These are phyloP conservation scores for Penstemon newberryi DNA, from an alignment of 257 asterid genomes.

Conservation along the genomic window DNA sequence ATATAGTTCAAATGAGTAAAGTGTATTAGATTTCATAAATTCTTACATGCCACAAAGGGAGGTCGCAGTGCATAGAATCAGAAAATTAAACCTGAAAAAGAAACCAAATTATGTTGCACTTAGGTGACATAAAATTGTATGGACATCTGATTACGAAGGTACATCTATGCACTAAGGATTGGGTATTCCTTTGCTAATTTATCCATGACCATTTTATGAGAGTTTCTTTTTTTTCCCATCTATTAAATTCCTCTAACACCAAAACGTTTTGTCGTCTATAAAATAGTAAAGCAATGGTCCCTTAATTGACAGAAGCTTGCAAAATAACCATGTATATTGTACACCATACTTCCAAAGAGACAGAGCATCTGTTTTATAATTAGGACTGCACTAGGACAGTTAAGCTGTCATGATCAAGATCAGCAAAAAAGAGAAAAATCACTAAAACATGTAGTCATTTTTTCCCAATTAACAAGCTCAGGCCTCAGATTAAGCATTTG, in stretches of 20 bases:
- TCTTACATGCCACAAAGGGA: no score
- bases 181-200: neutral
- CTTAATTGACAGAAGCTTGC: conserved; percentile 1
- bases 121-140: no score
- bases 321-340: neutral
- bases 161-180: no score
- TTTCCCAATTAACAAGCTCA: neutral
- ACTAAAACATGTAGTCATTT: neutral
- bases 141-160: no score
- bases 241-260: neutral
- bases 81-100: no score
- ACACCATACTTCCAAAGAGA: neutral
- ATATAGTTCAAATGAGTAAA: no score
- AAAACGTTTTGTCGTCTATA: neutral
- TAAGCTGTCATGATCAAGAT: conserved; percentile 9
- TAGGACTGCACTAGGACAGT: neutral
- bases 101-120: no score
- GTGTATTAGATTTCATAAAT: no score
- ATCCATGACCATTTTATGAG: neutral
- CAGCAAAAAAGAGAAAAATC: neutral
- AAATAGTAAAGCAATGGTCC: neutral
- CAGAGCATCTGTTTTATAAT: neutral
- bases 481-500: neutral
- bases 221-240: neutral
- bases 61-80: no score